Base-by-base conservation (phyloP, 192 early-diverging fungal species). In the Podila verticillata region DNA sequence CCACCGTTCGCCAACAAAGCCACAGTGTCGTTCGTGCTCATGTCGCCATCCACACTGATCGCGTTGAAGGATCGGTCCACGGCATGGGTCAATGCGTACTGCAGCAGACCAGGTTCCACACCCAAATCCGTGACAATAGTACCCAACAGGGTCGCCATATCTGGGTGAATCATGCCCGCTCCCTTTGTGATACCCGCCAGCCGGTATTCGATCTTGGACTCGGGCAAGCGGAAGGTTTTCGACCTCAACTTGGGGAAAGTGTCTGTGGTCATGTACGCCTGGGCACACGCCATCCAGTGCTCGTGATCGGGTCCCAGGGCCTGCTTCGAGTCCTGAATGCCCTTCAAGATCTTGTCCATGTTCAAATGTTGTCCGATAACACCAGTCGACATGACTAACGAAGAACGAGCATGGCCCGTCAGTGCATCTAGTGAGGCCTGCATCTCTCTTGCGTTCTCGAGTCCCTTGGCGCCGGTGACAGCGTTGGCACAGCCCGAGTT, bases 161-260 rank as follows among this genome's bases (percentile, higher is more conserved):
- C 95, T 13, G 97, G 97, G 75, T 99, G 97, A 63, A 99, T 97
- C 97, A 97, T 97, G 12, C 97, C 97, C 6, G 97, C 97, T 39
- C 97, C 97, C 85, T 99, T 99, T 24, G 92, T 91, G 82, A 97
- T 96, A 20, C 97, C 97, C 0, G 96, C 96, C 88, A 99, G 92
- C n/a, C 90, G 81, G 65, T 92, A 95, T 8, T 72, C 65, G 13
- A 73, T 65, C 19, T 85, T 88, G 22, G 75, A 81, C 28, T 74
- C 74, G 0, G 91, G 83, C 31, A 92, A 61, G 7, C 59, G 66
- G 67, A 86, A 87, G 47, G 86, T 67, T 36, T 85, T 82, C 31
- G 92, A 93, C n/a, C 88, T 73, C 48, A 98, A 83, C 73, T 99
- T 99, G 19, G 97, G 96, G 72, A 99, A 98, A 8, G 96, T 98